phyloP scores from a whole-genome alignment of 1,284 basidiomycete species.

The Peniophora sp. region DNA sequence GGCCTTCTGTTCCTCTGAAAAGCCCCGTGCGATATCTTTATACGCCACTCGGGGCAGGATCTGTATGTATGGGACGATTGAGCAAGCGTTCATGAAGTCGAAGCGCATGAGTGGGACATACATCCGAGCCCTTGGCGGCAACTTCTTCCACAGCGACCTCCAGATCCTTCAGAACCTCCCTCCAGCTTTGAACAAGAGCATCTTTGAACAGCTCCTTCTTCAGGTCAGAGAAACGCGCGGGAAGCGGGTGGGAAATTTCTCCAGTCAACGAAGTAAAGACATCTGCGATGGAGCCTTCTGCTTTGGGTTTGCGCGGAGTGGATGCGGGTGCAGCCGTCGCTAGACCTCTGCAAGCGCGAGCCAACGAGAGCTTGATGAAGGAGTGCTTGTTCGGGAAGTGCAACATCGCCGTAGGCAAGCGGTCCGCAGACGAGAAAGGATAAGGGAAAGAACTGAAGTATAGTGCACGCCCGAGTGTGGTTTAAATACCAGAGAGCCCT shows the following conservation, averaged over 20 bases:
- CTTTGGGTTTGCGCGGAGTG: conserved; percentile 15
- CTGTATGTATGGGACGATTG: conserved; percentile 28
- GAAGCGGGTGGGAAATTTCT: conserved; percentile 33
- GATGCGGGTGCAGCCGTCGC: not conserved
- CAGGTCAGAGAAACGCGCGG: conserved; percentile 48
- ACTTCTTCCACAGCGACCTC: conserved; percentile 38
- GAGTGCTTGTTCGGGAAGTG: too few relatives aligned
- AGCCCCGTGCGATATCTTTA: conserved; percentile 34
- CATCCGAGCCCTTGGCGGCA: conserved; percentile 29
- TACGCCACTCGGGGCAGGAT: conserved; percentile 51
- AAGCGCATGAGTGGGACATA: conserved; percentile 14
- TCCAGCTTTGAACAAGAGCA: conserved; percentile 45
- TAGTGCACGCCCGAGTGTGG: too few relatives aligned
- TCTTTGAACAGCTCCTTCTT: conserved; percentile 53
- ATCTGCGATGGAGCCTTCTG: conserved; percentile 42
- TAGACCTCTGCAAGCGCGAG: not conserved
- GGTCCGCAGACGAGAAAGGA: too few relatives aligned
- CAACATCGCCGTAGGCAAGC: too few relatives aligned
- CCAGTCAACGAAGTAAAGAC: conserved; percentile 51
- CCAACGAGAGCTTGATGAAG: too few relatives aligned
- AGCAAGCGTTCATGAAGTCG: not conserved
- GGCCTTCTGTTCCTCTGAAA: conserved; percentile 30
- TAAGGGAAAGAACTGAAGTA: too few relatives aligned
- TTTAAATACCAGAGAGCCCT: too few relatives aligned
- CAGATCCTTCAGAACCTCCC: conserved; percentile 44